Evolutionary conservation across 768 basidiomycete species (phyloP), one percentile per base, ranked within the genome.

Genomic region (Vararia minispora): DNA sequence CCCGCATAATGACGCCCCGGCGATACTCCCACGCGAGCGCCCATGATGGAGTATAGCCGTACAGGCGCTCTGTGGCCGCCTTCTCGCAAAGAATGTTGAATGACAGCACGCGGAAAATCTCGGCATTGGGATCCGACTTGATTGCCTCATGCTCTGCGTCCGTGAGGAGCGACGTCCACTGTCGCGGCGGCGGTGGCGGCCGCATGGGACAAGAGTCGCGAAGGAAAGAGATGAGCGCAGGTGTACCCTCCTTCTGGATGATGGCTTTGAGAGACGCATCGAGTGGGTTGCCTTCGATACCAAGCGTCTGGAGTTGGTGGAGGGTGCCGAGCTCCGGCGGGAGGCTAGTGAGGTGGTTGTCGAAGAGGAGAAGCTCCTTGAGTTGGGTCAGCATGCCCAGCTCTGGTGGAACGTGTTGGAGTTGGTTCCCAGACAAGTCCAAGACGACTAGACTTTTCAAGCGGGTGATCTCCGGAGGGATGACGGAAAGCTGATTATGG

Each of bases 1-100:
- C 92, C 25, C 77, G 71, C 48, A 95, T 55, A 46, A 99, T 89
- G 41, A 83, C 63, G 37, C 87, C 83, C 59, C 86, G 90, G 43
- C 95, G 75, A 54, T 91, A 97, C 31, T 82, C 76, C 95, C 95
- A 99, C n/a, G 74, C 66, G 27, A 99, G 66, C 0, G 95, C 95
- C 94, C 95, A 98, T 1, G 79, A 70, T 1, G 95, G 95, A 0
- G 95, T 98, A 59, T 99, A 99, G 1, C 89, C 90, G 56, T 98
- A 99, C 57, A 92, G 59, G 47, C 75, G 68, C 49, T 82, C 76
- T 22, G 92, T 91, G 11, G 95, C 95, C 50, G 74, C 84, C 54
- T 76, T 74, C 54, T 94, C 87, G 59, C 87, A 92, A 9, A 99
- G 75, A 45, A 98, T 91, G 60, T 99, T 99, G 70, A 89, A 97